Evolutionary conservation across 1,139 yeast genomes (phyloP).

Genomic region (Taphrina communis): DNA sequence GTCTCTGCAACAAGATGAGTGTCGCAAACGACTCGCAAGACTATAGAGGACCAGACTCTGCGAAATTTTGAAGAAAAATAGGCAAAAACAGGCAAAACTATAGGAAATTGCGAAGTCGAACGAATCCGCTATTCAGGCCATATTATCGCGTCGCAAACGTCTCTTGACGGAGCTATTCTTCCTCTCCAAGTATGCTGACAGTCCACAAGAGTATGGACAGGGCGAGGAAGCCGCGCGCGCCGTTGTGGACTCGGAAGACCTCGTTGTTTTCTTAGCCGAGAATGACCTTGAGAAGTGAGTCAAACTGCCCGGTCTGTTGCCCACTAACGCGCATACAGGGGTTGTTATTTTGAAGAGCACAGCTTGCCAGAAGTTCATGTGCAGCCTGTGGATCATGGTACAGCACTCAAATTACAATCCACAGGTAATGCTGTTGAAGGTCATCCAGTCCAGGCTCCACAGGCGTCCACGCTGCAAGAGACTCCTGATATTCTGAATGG

Average conservation of each 20-base stretch:
- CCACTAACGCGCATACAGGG: conserved; percentile 36
- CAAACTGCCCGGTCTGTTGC: not conserved
- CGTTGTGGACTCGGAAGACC: conserved; percentile 29
- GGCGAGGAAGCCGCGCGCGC: conserved; percentile 17
- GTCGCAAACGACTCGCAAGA: not conserved
- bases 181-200: conserved; percentile 32
- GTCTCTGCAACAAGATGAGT: not conserved
- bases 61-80: conserved; percentile 8
- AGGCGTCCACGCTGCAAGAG: not conserved
- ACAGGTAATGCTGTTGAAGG: not conserved
- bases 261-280: conserved; percentile 29
- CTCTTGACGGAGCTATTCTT: conserved; percentile 37
- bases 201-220: conserved; percentile 26
- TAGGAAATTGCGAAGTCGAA: not conserved
- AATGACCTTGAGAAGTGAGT: conserved; percentile 29
- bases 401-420: not conserved
- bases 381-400: conserved; percentile 23
- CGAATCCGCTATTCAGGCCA: conserved; percentile 26
- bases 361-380: conserved; percentile 43
- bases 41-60: not conserved
- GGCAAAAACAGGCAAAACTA: not conserved
- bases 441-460: not conserved
- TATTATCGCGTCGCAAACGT: conserved; percentile 37
- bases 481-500: not conserved
- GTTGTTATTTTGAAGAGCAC: conserved; percentile 44